Base-by-base conservation (phyloP, 768 basidiomycete genomes). In the Boletus bicolor region DNA sequence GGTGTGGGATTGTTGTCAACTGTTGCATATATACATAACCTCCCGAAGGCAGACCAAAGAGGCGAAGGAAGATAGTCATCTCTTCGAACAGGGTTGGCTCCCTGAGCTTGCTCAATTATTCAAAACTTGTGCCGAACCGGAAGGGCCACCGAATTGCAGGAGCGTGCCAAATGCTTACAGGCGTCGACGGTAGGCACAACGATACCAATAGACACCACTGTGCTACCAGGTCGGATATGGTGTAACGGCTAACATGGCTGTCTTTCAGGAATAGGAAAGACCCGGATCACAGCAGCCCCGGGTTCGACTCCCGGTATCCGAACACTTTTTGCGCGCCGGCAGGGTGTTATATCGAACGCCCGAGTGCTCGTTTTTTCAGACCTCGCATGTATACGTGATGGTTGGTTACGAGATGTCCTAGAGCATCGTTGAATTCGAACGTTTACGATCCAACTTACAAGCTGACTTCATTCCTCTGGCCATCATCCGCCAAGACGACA, bases 301-400 rank as follows among this genome's bases (percentile, higher is more conserved):
- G 68, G 68, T 69, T 69, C 68, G 68, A 69, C 64, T 69, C 68
- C 68, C 68, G 68, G 68, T 70, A 69, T 68, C 68, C 68, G 68
- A 69, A 68, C 43, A 53, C 19, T 57, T 69, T 69, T 57, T 30
- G 28, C 28, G 7, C 7, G 28, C 7, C 28, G 7, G 21, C 21
- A 24, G 21, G 21, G 21, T 24, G 21, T 24, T 24, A 24, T 24
- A 24, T 24, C 21, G 21, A 21, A 21, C 9, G 19, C 3, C 8
- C 19, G 4, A 35, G 46, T 34, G 32, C n/a, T 46, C 19, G 11
- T 4, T 32, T 15, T 30, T 30, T 19, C 5, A 9, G 14, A 44
- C 7, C 5, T 2, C 11, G 15, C 15, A 44, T 17, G 5, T 17
- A 28, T n/a, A 11, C 3, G 10, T 30, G 17, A 44, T 26, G 1